phyloP scores from a whole-genome alignment of 148 eudicot genomes.

The Heliosperma pusillum region DNA sequence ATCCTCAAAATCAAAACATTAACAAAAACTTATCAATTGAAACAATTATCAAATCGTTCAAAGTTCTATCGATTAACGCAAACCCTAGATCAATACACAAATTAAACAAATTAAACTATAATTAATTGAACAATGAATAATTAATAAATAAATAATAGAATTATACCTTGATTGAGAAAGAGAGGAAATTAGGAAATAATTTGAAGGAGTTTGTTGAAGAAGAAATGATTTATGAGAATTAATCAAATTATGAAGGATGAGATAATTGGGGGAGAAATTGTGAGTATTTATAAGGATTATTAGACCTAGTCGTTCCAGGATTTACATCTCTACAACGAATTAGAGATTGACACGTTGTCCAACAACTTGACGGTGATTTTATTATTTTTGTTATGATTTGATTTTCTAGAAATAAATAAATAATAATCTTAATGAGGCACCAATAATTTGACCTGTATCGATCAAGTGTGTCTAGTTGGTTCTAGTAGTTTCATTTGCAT shows the following conservation, averaged over 20 bases:
- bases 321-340: neutral
- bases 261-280: neutral
- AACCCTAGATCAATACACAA: no score
- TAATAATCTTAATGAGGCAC: no score
- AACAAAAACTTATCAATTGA: neutral
- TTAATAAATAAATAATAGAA: neutral
- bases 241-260: constrained; percentile 4
- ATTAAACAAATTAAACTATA: neutral
- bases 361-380: no score
- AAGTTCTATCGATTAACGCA: neutral
- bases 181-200: neutral
- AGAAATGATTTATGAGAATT: neutral
- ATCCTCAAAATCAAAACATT: neutral
- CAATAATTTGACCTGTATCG: no score
- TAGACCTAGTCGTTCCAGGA: neutral
- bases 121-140: no score
- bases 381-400: no score
- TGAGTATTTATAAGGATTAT: neutral
- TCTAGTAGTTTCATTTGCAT: no score
- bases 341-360: neutral
- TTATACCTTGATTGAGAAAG: neutral
- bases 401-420: no score
- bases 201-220: neutral
- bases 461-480: no score
- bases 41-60: neutral